Evolutionary conservation across 1,139 yeast species (phyloP).

Genomic region (Pichia sp.): DNA sequence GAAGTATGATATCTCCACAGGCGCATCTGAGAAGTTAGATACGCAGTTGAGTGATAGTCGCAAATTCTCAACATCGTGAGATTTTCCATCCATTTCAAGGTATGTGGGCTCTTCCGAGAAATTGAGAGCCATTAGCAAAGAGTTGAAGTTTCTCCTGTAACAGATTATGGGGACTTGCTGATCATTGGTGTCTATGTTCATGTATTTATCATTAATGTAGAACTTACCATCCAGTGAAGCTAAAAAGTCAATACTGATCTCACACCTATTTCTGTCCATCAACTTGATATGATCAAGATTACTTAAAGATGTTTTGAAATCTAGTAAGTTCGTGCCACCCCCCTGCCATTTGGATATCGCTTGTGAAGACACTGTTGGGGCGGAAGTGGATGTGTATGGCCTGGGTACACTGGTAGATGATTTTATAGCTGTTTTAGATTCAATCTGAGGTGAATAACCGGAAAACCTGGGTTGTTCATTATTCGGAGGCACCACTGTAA

Average conservation of each 20-base stretch:
- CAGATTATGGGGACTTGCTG: conserved; percentile 18
- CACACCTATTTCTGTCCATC: too few species aligned
- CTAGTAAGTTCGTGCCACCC: too few species aligned
- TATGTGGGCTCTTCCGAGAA: conserved; percentile 9
- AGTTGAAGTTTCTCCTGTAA: conserved; percentile 22
- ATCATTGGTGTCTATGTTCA: conserved; percentile 2
- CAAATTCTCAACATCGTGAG: conserved; percentile 8
- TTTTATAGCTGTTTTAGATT: too few species aligned
- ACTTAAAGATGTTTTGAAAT: too few species aligned
- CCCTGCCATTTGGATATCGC: too few species aligned
- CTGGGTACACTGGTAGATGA: too few species aligned
- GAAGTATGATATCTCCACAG: conserved; percentile 4
- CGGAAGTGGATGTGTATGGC: too few species aligned
- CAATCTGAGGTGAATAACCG: too few species aligned
- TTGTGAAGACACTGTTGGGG: too few species aligned
- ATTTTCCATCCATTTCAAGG: conserved; percentile 1
- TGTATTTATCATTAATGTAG: conserved; percentile 13
- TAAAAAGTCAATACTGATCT: conserved; percentile 4
- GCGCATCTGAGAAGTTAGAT: conserved; percentile 15
- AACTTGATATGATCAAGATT: too few species aligned
- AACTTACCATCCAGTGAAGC: conserved; percentile 22
- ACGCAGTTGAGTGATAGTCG: conserved; percentile 10
- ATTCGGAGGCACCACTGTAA: too few species aligned
- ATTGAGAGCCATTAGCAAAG: conserved; percentile 10
- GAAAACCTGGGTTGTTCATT: too few species aligned